A percentile compares a stretch with the other conserved stretches of the same genome.
Conservation (phyloP, 192 early-diverging fungal species). For the Backusella tarrabulga region DNA sequence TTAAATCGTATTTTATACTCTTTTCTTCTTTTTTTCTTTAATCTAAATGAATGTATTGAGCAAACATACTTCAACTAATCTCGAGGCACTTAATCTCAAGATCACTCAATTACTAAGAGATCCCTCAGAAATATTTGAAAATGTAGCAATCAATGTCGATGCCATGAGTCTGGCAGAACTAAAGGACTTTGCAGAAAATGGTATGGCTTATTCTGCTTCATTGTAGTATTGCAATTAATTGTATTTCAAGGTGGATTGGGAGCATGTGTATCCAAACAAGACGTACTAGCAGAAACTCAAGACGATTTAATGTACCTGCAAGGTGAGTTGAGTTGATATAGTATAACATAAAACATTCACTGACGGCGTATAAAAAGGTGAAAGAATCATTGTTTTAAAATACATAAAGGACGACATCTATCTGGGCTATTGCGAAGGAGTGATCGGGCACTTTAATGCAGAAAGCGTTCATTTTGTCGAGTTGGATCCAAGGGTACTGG, state of each 20-base stretch:
- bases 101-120: constrained; percentile 21
- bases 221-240: neutral
- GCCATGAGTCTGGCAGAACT: constrained; percentile 13
- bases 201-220: neutral
- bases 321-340: constrained; percentile 14
- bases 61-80: constrained; percentile 32
- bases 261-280: constrained; percentile 41
- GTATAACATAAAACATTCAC: too few relatives aligned
- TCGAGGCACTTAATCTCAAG: constrained; percentile 24
- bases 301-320: constrained; percentile 47
- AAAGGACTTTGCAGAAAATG: constrained; percentile 31
- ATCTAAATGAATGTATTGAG: constrained; percentile 6
- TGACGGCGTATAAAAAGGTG: constrained; percentile 22
- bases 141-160: constrained; percentile 15
- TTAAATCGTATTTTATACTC: neutral
- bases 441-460: constrained; percentile 51
- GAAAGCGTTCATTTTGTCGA: constrained; percentile 50
- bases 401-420: constrained; percentile 6
- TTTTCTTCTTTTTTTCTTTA: neutral
- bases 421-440: constrained; percentile 55
- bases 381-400: constrained; percentile 39
- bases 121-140: constrained; percentile 6
- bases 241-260: constrained; percentile 38
- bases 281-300: constrained; percentile 36
- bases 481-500: constrained; percentile 38